Evolutionary conservation across 257 asterid species (phyloP), one percentile per base, ranked within the genome.

Genomic region (Penstemon newberryi): DNA sequence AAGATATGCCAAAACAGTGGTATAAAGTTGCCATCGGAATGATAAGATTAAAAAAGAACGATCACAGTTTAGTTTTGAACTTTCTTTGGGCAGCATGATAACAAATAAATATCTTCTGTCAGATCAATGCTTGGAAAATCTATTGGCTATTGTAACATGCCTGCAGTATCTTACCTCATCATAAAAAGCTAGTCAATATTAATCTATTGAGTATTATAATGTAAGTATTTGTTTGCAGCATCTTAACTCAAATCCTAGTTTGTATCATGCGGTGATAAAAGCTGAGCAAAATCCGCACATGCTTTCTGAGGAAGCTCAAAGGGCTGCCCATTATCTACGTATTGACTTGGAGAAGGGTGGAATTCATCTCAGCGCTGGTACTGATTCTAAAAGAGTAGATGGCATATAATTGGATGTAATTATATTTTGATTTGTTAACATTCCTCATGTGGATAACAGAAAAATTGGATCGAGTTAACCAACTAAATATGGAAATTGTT

Each of bases 281-380:
- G 96, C 99, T 54, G 97, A 90, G 84, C 70, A 82, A 73, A 86
- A 88, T 73, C 78, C 52, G 65, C 89, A 78, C 75, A 74, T 85
- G 80, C 95, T 93, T 71, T 74, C 92, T 42, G 89, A 85, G 58
- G 99, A 93, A 83, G 96, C 84, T 68, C 83, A 15, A 45, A 85
- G 95, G 79, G 90, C 92, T 72, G 99, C 92, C 66, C 84, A 56
- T 58, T 76, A 79, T 82, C 76, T 86, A 65, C 95, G 95, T 9
- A 77, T 66, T 74, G 97, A 90, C 81, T 79, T 90, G 78, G 99
- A 93, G 86, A 90, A 87, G 86, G 97, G 97, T 74, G 99, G 99
- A 75, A 88, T 90, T 82, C 97, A 93, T 81, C 96, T 93, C 45
- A 71, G 76, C 73, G 73, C 87, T 69, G 96, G 99, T 93, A 82